Conservation (phyloP, 768 basidiomycete species). For the Hygrophorus pudorinus region DNA sequence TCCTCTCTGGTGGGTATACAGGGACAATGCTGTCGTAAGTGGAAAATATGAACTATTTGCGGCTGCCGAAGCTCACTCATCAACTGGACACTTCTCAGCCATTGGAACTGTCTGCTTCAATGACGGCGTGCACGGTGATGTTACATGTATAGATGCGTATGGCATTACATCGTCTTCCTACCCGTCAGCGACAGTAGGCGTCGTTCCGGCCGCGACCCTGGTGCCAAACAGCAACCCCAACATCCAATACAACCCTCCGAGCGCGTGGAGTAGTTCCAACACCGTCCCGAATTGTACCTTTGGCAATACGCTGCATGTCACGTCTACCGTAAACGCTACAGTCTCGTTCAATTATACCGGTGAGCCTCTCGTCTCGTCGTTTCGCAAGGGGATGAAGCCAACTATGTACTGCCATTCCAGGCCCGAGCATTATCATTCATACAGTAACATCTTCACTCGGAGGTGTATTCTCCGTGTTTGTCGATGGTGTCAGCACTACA, state of each 20-base stretch:
- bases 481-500: slow-evolving; percentile 14
- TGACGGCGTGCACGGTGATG: not conserved
- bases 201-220: slow-evolving; percentile 9
- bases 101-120: slow-evolving; percentile 6
- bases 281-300: slow-evolving; percentile 3
- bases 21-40: slow-evolving; percentile 6
- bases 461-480: slow-evolving; percentile 11
- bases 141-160: slow-evolving; percentile 12
- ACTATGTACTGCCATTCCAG: slow-evolving; percentile 9
- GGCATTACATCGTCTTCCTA: slow-evolving; percentile 10
- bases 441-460: slow-evolving; percentile 12
- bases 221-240: slow-evolving; percentile 5
- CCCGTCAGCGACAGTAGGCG: slow-evolving; percentile 11
- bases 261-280: slow-evolving; percentile 8
- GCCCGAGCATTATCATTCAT: slow-evolving; percentile 14
- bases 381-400: too few relatives aligned
- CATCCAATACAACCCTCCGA: slow-evolving; percentile 6
- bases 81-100: not conserved
- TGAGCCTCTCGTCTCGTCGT: slow-evolving; percentile 3
- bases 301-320: slow-evolving; percentile 6
- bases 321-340: slow-evolving; percentile 11
- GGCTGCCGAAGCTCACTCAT: not conserved
- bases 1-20: slow-evolving; percentile 2
- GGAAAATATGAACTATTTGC: not conserved
- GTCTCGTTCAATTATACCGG: slow-evolving; percentile 15